Conservation (phyloP, 257 asterid genomes). For the Nicotiana noctiflora region DNA sequence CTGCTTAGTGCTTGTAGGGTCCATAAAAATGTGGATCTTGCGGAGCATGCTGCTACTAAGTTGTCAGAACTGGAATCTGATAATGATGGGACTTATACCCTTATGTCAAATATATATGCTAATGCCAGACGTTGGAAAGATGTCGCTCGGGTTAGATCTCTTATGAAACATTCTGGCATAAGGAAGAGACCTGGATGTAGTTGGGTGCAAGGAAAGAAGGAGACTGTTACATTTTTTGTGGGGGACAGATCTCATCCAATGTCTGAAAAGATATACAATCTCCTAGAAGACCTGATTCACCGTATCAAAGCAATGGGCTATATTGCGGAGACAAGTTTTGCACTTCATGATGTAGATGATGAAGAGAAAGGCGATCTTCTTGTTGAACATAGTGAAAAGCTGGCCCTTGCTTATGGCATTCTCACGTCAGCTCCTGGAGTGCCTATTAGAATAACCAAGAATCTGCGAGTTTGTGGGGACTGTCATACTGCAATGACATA, state of each 20-base stretch:
- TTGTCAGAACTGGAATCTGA: constrained; percentile 59
- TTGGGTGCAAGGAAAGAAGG: constrained; percentile 88
- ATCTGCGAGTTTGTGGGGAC: no score
- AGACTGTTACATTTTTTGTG: constrained; percentile 56
- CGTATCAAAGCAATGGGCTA: constrained; percentile 75
- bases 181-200: constrained; percentile 91
- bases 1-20: constrained; percentile 80
- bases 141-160: constrained; percentile 56
- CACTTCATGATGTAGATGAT: constrained; percentile 94
- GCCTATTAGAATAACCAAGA: constrained; percentile 88
- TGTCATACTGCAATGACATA: constrained; percentile 53
- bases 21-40: constrained; percentile 82
- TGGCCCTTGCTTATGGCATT: constrained; percentile 88
- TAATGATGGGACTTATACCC: constrained; percentile 79
- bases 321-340: constrained; percentile 75
- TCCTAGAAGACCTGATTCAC: constrained; percentile 49
- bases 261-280: constrained; percentile 51
- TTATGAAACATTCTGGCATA: constrained; percentile 73
- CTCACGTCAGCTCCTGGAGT: constrained; percentile 64
- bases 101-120: constrained; percentile 81
- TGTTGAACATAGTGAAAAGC: constrained; percentile 84
- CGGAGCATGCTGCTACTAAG: constrained; percentile 55
- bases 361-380: constrained; percentile 82
- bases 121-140: constrained; percentile 84
- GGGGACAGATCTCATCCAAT: constrained; percentile 82